Conservation (phyloP, 805 yeast genomes). For the Ogataea nakhonphanomensis region DNA sequence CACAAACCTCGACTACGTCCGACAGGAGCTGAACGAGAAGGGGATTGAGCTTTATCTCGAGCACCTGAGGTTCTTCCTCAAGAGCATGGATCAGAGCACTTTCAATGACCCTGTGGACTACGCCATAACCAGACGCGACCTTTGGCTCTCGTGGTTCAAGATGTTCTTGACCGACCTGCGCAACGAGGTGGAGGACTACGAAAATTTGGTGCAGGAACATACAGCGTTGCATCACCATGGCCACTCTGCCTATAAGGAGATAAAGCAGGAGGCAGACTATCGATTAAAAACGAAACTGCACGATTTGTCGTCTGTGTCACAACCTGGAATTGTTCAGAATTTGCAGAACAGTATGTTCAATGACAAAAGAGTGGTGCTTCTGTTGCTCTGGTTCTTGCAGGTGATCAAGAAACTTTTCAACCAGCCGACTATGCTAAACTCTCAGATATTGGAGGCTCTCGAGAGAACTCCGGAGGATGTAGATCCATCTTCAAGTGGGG, state of each 20-base stretch:
- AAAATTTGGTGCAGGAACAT: constrained; percentile 11
- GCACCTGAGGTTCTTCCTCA: constrained; percentile 29
- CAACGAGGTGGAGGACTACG: constrained; percentile 18
- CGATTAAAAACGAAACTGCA: constrained; percentile 14
- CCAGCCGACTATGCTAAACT: constrained; percentile 21
- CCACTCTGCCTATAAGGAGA: constrained; percentile 7
- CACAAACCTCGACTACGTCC: constrained; percentile 14
- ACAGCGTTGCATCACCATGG: constrained; percentile 1
- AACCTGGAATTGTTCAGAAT: constrained; percentile 17
- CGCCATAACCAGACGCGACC: constrained; percentile 31
- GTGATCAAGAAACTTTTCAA: constrained; percentile 26
- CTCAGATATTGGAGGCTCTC: constrained; percentile 11
- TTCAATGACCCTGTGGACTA: constrained; percentile 30
- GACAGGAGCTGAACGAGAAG: constrained; percentile 18
- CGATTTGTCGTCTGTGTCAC: constrained; percentile 16
- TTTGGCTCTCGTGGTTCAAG: constrained; percentile 30
- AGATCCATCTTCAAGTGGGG: constrained; percentile 21
- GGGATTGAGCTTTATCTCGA: constrained; percentile 27
- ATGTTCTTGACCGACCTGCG: constrained; percentile 20
- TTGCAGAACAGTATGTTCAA: constrained; percentile 24
- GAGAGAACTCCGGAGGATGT: constrained; percentile 10
- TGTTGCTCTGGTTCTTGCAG: constrained; percentile 32
- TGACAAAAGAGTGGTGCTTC: constrained; percentile 27
- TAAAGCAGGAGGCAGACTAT: constrained; percentile 16
- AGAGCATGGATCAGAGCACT: constrained; percentile 33